A percentile compares a stretch with the other conserved stretches of the same genome.
Evolutionary conservation across 257 asterid species (phyloP).

Genomic region (Echites panduratus): DNA sequence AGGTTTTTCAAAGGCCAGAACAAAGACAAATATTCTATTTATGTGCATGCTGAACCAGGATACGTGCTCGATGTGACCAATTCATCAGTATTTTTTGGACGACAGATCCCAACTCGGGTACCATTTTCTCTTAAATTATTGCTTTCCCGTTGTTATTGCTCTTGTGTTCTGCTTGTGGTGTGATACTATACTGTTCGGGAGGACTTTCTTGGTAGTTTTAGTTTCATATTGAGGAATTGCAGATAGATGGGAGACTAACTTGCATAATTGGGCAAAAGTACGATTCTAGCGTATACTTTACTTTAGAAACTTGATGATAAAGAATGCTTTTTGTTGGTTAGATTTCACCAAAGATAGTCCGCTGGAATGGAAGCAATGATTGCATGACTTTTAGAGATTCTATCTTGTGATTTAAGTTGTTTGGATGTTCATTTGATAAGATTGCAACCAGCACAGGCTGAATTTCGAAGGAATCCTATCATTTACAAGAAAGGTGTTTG

Average conservation of each 20-base stretch:
- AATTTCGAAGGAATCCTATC: not conserved
- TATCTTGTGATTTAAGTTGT: not conserved
- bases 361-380: not conserved
- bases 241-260: too few relatives aligned
- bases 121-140: slow-evolving; percentile 12
- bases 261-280: not conserved
- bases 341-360: not conserved
- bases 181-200: slow-evolving; percentile 1
- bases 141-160: slow-evolving; percentile 18
- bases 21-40: slow-evolving; percentile 54
- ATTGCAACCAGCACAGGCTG: not conserved
- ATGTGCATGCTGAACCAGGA: slow-evolving; percentile 72
- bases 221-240: not conserved
- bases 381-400: not conserved
- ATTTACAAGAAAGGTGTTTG: not conserved
- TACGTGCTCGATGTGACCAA: slow-evolving; percentile 51
- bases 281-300: not conserved
- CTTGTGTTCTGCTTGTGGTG: slow-evolving; percentile 3
- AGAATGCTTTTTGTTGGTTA: not conserved
- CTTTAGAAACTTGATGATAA: not conserved
- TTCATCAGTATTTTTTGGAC: slow-evolving; percentile 63
- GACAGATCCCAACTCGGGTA: slow-evolving; percentile 93
- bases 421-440: not conserved
- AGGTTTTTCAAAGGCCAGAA: slow-evolving; percentile 74
- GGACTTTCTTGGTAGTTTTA: not conserved